Evolutionary conservation across 2,329 filamentous ascomycete species (phyloP), one percentile per base, ranked within the genome.

Genomic region (Penicillium hesseltinei): DNA sequence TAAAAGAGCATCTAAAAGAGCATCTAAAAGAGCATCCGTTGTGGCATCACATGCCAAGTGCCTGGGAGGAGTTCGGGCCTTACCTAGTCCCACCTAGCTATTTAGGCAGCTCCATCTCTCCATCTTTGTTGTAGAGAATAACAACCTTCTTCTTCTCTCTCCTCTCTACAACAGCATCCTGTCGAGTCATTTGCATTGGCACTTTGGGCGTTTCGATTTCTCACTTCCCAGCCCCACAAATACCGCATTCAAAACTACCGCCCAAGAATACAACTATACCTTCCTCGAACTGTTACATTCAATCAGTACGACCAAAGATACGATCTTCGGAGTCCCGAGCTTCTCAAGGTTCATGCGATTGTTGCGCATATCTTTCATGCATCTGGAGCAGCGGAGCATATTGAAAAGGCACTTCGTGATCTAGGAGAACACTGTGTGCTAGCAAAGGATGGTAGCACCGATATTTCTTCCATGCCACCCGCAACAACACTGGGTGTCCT

Each of bases 381-480:
- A 19, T 54, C 50, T 49, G 45, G 50, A 11, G 23, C 29, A 47
- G 50, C 25, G 6, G 23, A 51, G 23, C 11, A 35, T 3, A 33
- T 57, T 7, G 29, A 57, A 15, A 53, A 57, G 29, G 19, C 39
- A 5, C n/a, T 57, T 4, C 21, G 29, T 29, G 31, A 54, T 45
- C 51, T 54, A 8, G 56, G 45, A 7, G 38, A 46, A 5, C 9
- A 23, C 11, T n/a, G 19, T 25, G 9, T 11, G 7, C 38, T 58
- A 39, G 50, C 56, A n/a, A 39, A 19, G 23, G 39, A 58, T 54
- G 55, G 55, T 36, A 57, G 43, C 17, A 57, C 42, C 2, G 23
- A 50, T 35, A 33, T 55, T 35, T 40, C 35, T 29, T 39, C 35
- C 27, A 31, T 55, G 25, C 33, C 49, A 8, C 27, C 52, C 17